phyloP scores from a whole-genome alignment of 257 asterid species.

The Solanum chiquidenum region DNA sequence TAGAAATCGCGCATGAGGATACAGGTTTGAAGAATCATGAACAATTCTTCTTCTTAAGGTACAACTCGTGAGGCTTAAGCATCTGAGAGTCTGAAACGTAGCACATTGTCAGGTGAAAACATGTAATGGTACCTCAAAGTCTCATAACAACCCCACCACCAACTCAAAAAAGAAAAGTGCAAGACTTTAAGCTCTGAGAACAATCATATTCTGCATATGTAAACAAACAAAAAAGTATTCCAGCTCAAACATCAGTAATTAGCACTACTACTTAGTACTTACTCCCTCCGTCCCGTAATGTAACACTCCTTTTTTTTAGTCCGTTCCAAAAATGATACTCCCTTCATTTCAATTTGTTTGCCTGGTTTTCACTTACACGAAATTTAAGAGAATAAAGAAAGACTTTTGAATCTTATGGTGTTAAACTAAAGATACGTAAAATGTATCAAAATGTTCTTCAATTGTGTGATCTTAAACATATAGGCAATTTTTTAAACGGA shows the following conservation, averaged over 20 bases:
- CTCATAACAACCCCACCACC: background rate
- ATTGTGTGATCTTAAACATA: background rate
- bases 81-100: background rate
- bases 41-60: background rate
- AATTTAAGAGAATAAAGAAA: no score
- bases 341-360: background rate
- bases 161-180: background rate
- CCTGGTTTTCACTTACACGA: accelerated
- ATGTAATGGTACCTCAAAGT: background rate
- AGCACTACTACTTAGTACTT: no score
- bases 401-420: no score
- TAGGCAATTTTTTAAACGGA: no score
- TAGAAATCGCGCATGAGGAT: background rate
- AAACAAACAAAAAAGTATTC: background rate
- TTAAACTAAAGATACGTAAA: background rate
- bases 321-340: background rate
- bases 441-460: background rate
- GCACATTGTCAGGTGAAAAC: background rate
- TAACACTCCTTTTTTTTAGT: background rate
- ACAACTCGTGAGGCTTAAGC: background rate
- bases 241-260: background rate
- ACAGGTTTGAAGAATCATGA: background rate
- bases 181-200: background rate
- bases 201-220: background rate
- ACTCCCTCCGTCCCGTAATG: background rate